Evolutionary conservation across 1,284 basidiomycete genomes (phyloP).

Genomic region (Xerocomus amazonicus): DNA sequence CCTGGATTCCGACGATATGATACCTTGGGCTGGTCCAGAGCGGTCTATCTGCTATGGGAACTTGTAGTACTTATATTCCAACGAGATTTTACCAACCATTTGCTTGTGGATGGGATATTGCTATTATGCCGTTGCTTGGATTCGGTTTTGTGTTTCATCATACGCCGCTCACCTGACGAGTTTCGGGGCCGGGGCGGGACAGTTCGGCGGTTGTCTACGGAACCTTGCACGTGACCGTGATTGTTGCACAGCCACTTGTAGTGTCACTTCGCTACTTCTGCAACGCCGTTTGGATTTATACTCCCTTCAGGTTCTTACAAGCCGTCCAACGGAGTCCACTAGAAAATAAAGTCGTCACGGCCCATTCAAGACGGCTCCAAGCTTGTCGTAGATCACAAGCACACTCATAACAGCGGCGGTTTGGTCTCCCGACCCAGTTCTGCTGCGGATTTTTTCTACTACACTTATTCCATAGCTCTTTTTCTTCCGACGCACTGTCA

Average conservation of each 20-base stretch:
- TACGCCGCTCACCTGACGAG: no score
- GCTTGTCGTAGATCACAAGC: constrained; percentile 4
- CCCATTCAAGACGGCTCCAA: constrained; percentile 4
- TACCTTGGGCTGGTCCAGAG: background rate
- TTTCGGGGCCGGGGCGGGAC: no score
- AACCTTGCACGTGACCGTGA: constrained; percentile 21
- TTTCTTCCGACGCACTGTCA: constrained; percentile 6
- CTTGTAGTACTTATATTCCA: background rate
- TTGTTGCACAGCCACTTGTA: constrained; percentile 25
- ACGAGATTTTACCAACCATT: background rate
- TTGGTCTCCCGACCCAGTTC: constrained; percentile 15
- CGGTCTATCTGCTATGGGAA: constrained; percentile 2
- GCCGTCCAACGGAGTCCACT: background rate
- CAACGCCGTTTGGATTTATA: constrained; percentile 3
- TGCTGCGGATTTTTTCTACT: constrained; percentile 25
- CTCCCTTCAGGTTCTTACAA: constrained; percentile 10
- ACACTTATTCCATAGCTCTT: constrained; percentile 17
- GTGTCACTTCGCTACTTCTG: constrained; percentile 7
- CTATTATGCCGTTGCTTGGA: background rate
- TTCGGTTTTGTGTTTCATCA: background rate
- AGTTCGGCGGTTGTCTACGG: background rate
- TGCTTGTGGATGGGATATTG: background rate
- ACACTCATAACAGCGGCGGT: constrained; percentile 8
- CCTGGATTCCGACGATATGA: background rate
- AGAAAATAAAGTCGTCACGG: background rate